phyloP scores from a whole-genome alignment of 2,329 filamentous ascomycete species.

The Dactylonectria macrodidyma region DNA sequence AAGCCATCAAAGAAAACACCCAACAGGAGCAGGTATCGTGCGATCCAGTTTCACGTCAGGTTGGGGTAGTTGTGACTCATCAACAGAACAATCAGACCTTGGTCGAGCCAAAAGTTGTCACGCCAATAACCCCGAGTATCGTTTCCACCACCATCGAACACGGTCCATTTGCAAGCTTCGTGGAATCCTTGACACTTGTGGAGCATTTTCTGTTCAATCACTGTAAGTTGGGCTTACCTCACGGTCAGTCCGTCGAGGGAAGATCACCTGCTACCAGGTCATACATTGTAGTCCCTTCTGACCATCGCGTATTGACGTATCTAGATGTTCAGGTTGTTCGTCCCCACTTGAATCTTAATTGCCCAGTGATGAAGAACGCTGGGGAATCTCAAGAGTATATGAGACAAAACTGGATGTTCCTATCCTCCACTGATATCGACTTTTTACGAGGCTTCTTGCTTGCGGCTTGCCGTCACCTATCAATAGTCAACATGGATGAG shows the following conservation, averaged over 20 bases:
- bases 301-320: background rate
- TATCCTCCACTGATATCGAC: slow-evolving; percentile 27
- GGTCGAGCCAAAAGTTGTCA: background rate
- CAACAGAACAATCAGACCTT: background rate
- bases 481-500: background rate
- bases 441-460: slow-evolving; percentile 33
- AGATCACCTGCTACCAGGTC: background rate
- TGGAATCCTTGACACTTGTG: slow-evolving; percentile 13
- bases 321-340: slow-evolving; percentile 26
- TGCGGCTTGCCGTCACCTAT: slow-evolving; percentile 27
- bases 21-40: background rate
- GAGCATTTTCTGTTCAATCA: slow-evolving; percentile 34
- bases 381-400: slow-evolving; percentile 11
- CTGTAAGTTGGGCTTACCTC: slow-evolving; percentile 19
- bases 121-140: background rate
- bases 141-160: slow-evolving; percentile 27
- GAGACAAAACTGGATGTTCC: slow-evolving; percentile 28
- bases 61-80: background rate
- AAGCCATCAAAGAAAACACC: background rate
- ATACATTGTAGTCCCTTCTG: background rate
- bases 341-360: slow-evolving; percentile 25
- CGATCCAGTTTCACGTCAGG: background rate
- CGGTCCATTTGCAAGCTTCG: slow-evolving; percentile 33
- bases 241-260: background rate
- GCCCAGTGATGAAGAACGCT: slow-evolving; percentile 24